A percentile compares a stretch with the other conserved stretches of the same genome.
phyloP scores from a whole-genome alignment of 176 grass and related monocot species.

The Olyra latifolia region DNA sequence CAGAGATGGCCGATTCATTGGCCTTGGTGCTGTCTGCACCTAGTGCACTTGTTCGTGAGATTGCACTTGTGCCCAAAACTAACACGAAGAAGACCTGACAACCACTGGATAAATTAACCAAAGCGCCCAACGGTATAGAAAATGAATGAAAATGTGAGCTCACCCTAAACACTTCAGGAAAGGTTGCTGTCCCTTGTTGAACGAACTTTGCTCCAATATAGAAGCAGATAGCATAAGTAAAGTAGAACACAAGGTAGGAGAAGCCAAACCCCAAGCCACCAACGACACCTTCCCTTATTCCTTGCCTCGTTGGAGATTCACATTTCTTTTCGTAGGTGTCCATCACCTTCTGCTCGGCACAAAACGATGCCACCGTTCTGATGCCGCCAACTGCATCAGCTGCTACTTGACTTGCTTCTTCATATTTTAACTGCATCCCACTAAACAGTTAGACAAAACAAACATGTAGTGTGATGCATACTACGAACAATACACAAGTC shows the following conservation, averaged over 20 bases:
- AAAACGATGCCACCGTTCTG: slow-evolving; percentile 82
- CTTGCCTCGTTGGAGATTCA: slow-evolving; percentile 56
- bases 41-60: slow-evolving; percentile 63
- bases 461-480: neutral
- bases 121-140: neutral
- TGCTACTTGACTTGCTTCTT: slow-evolving; percentile 83
- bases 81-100: slow-evolving; percentile 62
- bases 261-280: slow-evolving; percentile 84
- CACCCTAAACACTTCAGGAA: slow-evolving; percentile 81
- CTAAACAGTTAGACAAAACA: slow-evolving; percentile 21
- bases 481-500: neutral
- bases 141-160: neutral
- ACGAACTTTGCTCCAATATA: slow-evolving; percentile 87
- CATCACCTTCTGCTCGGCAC: slow-evolving; percentile 71
- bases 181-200: slow-evolving; percentile 57
- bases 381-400: slow-evolving; percentile 72
- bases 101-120: neutral
- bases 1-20: slow-evolving; percentile 56
- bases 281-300: slow-evolving; percentile 62
- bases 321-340: slow-evolving; percentile 63
- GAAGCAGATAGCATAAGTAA: slow-evolving; percentile 74
- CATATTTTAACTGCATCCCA: slow-evolving; percentile 56
- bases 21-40: slow-evolving; percentile 63
- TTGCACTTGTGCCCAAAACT: slow-evolving; percentile 45
- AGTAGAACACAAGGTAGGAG: slow-evolving; percentile 60